A percentile compares a stretch with the other conserved stretches of the same genome.
These are phyloP conservation scores for Suillus subluteus DNA, from an alignment of 768 basidiomycete genomes.

Conservation along the genomic window DNA sequence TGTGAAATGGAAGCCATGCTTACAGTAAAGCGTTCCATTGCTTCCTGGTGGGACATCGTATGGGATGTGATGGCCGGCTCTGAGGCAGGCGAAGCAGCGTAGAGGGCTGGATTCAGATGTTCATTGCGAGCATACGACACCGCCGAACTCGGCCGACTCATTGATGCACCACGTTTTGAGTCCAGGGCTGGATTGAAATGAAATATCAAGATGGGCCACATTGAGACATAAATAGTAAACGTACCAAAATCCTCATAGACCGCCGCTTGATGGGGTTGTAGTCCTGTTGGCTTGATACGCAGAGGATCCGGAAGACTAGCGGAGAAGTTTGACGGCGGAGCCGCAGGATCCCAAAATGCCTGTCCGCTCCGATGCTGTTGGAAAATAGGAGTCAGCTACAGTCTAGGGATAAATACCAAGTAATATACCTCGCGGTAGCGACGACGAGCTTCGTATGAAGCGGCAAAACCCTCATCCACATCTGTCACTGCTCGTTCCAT, in stretches of 20 bases:
- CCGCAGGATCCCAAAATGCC: slow-evolving; percentile 88
- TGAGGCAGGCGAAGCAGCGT: slow-evolving; percentile 64
- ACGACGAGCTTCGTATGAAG: slow-evolving; percentile 82
- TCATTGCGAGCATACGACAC: slow-evolving; percentile 63
- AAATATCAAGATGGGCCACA: slow-evolving; percentile 15
- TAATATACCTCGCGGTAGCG: slow-evolving; percentile 80
- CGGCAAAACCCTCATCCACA: slow-evolving; percentile 85
- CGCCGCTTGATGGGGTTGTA: slow-evolving; percentile 78
- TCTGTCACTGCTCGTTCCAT: slow-evolving; percentile 95
- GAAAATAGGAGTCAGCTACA: slow-evolving; percentile 14
- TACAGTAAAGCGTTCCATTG: slow-evolving; percentile 87
- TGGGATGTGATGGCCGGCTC: slow-evolving; percentile 50
- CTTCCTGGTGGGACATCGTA: slow-evolving; percentile 72
- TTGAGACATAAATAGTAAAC: slow-evolving; percentile 18
- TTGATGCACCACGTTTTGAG: slow-evolving; percentile 48
- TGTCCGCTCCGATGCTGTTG: slow-evolving; percentile 65
- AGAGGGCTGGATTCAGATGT: slow-evolving; percentile 45
- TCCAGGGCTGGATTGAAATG: slow-evolving; percentile 48
- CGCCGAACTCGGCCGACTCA: slow-evolving; percentile 73
- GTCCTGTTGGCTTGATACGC: slow-evolving; percentile 79
- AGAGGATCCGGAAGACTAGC: slow-evolving; percentile 84
- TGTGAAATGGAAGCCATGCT: slow-evolving; percentile 39
- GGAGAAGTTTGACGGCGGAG: slow-evolving; percentile 70
- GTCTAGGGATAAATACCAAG: neutral
- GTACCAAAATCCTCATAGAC: slow-evolving; percentile 97